Evolutionary conservation across 768 basidiomycete genomes (phyloP).

Genomic region (Nidularia pulvinata): DNA sequence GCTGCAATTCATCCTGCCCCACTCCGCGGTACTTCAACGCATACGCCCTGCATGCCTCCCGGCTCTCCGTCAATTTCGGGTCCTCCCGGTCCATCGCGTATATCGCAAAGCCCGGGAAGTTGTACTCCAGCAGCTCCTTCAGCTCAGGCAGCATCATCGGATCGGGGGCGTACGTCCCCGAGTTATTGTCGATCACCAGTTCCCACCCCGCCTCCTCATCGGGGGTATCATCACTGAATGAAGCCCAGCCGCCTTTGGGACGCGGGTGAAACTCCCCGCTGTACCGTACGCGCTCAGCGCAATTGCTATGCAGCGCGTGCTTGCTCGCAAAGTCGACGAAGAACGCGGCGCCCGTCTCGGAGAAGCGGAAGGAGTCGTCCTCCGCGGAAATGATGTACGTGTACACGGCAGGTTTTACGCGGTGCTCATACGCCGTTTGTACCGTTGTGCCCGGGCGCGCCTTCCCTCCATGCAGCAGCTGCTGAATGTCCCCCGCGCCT

Average conservation of each 20-base stretch:
- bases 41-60: slow-evolving; percentile 69
- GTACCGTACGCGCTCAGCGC: slow-evolving; percentile 65
- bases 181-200: slow-evolving; percentile 84
- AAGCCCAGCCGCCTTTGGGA: slow-evolving; percentile 66
- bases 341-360: slow-evolving; percentile 86
- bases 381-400: slow-evolving; percentile 81
- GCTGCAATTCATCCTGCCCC: slow-evolving; percentile 59
- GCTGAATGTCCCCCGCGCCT: slow-evolving; percentile 39
- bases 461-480: slow-evolving; percentile 48
- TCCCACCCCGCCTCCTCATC: slow-evolving; percentile 74
- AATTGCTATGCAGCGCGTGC: slow-evolving; percentile 84
- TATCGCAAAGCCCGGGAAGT: slow-evolving; percentile 70
- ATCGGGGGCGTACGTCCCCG: slow-evolving; percentile 84
- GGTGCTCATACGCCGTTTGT: slow-evolving; percentile 20
- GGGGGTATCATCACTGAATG: slow-evolving; percentile 50
- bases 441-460: slow-evolving; percentile 4
- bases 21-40: slow-evolving; percentile 63
- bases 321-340: slow-evolving; percentile 88
- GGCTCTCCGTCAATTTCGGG: slow-evolving; percentile 52
- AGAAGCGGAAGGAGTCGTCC: slow-evolving; percentile 80
- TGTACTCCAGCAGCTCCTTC: slow-evolving; percentile 64
- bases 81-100: slow-evolving; percentile 56
- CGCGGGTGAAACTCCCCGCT: slow-evolving; percentile 82
- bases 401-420: slow-evolving; percentile 82
- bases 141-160: slow-evolving; percentile 57